phyloP scores from a whole-genome alignment of 2,329 filamentous ascomycete genomes.

The Sphaerulina musiva region DNA sequence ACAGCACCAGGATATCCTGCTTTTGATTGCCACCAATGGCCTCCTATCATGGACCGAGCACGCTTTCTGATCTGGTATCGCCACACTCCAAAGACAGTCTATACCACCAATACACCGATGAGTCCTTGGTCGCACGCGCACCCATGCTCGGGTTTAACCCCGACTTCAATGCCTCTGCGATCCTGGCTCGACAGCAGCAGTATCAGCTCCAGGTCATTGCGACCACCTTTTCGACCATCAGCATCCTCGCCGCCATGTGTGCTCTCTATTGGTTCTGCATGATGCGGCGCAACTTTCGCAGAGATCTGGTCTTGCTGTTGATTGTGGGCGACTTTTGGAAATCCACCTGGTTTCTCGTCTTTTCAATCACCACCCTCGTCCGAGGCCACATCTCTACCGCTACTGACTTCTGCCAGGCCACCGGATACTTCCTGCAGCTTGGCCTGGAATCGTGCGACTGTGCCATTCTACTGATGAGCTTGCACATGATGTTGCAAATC shows the following conservation, averaged over 20 bases:
- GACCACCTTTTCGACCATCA: constrained; percentile 41
- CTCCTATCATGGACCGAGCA: not conserved
- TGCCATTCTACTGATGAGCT: constrained; percentile 63
- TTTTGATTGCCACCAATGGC: too few relatives aligned
- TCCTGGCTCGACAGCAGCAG: constrained; percentile 16
- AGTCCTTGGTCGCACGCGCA: not conserved
- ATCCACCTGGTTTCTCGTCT: constrained; percentile 61
- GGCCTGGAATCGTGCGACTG: constrained; percentile 47
- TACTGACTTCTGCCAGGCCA: constrained; percentile 26
- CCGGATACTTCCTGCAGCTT: constrained; percentile 28
- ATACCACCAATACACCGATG: not conserved
- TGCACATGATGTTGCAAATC: constrained; percentile 67
- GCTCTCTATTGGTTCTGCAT: constrained; percentile 66
- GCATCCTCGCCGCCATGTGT: constrained; percentile 50
- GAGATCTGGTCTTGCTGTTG: constrained; percentile 67
- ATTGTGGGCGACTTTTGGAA: constrained; percentile 68
- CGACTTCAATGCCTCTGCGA: constrained; percentile 19
- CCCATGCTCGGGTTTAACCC: constrained; percentile 13
- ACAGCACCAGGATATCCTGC: constrained; percentile 11
- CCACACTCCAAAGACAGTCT: not conserved
- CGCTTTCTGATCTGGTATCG: not conserved
- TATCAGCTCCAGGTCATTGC: constrained; percentile 33
- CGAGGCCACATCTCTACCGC: constrained; percentile 34
- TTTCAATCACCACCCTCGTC: constrained; percentile 54
- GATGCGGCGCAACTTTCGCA: constrained; percentile 68